A percentile compares a stretch with the other conserved stretches of the same genome.
Evolutionary conservation across 805 yeast genomes (phyloP).

Genomic region (Blastobotrys terrestris): DNA sequence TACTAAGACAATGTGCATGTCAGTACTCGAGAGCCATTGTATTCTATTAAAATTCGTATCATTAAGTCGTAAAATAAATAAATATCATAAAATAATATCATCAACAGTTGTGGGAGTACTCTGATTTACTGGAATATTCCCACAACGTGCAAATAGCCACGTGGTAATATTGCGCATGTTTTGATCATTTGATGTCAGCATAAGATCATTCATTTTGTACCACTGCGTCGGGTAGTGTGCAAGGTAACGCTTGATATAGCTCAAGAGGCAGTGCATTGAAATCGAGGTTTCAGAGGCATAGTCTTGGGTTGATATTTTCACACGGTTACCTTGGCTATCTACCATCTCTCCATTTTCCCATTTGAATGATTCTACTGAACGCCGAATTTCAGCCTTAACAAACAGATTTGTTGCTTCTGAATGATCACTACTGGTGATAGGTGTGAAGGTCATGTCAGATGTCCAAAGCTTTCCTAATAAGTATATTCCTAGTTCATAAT

Average conservation of each 20-base stretch:
- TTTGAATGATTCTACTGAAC: background rate
- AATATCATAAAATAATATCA: background rate
- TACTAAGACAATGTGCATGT: too few species aligned
- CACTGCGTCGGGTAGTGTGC: background rate
- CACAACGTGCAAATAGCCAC: background rate
- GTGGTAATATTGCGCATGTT: background rate
- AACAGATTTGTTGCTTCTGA: background rate
- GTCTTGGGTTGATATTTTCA: background rate
- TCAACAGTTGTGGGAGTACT: background rate
- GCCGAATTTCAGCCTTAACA: background rate
- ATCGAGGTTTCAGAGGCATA: background rate
- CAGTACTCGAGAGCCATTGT: too few species aligned
- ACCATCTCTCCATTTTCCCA: background rate
- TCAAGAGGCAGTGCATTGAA: background rate
- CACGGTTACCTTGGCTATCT: background rate
- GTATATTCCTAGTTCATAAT: background rate
- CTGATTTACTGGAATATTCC: background rate
- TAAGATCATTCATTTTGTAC: background rate
- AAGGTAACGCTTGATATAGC: background rate
- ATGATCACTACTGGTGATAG: too few species aligned
- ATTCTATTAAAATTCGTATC: too few species aligned
- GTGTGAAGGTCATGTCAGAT: background rate
- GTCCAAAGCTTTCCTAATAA: background rate
- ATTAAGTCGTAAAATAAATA: too few species aligned
- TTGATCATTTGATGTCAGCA: background rate